These are phyloP conservation scores for Rhytidiadelphus loreus DNA, from an alignment of 225 moss, liverwort and hornwort species.

Conservation along the genomic window DNA sequence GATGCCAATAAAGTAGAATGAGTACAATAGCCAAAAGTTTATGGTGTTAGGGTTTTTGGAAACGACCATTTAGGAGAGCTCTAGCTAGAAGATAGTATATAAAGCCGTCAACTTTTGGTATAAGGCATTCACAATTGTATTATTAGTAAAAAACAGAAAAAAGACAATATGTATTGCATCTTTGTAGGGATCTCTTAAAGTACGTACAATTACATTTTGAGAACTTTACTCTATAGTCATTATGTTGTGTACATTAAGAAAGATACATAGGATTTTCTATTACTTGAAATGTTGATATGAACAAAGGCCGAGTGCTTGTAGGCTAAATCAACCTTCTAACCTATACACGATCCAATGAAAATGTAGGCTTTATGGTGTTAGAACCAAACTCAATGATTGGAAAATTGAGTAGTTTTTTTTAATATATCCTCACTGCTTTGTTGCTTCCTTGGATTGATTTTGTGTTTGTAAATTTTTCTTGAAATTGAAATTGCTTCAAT, in stretches of 20 bases:
- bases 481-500: neutral
- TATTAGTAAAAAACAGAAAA: fast-evolving
- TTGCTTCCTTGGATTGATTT: fast-evolving
- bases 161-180: fast-evolving
- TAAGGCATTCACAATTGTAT: neutral
- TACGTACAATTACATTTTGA: neutral
- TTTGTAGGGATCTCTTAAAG: neutral
- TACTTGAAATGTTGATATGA: neutral
- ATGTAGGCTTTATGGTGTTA: fast-evolving
- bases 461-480: neutral
- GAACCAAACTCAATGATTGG: neutral
- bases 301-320: fast-evolving
- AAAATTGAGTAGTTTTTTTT: fast-evolving
- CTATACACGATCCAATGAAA: neutral
- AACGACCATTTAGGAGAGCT: fast-evolving
- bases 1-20: neutral
- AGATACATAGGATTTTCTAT: fast-evolving
- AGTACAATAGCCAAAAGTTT: neutral
- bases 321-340: neutral
- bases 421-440: fast-evolving
- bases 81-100: neutral
- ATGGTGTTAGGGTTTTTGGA: fast-evolving
- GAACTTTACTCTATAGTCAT: fast-evolving
- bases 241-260: neutral
- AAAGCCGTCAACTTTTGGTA: fast-evolving